A percentile compares a stretch with the other conserved stretches of the same genome.
Conservation (phyloP, 106 monocot genomes). For the Chionographis japonica region DNA sequence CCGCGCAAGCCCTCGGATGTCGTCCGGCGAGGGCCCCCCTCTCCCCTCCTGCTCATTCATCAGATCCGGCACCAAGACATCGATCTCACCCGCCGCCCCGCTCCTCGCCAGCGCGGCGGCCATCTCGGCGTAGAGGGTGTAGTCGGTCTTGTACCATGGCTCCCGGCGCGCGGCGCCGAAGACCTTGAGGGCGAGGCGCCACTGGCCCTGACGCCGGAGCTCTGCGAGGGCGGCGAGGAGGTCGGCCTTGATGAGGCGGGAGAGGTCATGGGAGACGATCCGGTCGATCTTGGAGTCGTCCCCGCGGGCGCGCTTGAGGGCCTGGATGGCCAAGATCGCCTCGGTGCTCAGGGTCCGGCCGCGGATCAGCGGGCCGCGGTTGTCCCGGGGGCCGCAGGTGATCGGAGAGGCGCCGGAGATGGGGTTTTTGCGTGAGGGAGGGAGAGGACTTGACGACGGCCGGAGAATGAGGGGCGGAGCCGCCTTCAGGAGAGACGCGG, state of each 20-base stretch:
- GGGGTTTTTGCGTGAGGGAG: neutral
- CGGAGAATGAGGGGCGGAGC: neutral
- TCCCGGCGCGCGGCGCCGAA: slow-evolving; percentile 36
- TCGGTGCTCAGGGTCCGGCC: slow-evolving; percentile 54
- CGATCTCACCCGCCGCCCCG: slow-evolving; percentile 18
- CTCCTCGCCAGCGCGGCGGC: slow-evolving; percentile 30
- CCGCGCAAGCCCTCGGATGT: slow-evolving; percentile 42
- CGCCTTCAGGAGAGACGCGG: neutral
- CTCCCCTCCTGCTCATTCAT: slow-evolving; percentile 23
- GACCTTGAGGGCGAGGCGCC: slow-evolving; percentile 33
- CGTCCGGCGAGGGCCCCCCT: slow-evolving; percentile 21
- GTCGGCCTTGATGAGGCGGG: slow-evolving; percentile 39
- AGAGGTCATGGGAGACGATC: slow-evolving; percentile 13
- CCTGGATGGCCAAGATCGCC: slow-evolving; percentile 35
- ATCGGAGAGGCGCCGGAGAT: neutral
- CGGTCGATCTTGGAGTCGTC: slow-evolving; percentile 11
- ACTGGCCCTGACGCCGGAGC: slow-evolving; percentile 44
- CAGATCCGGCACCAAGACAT: slow-evolving; percentile 25
- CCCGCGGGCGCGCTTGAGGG: slow-evolving; percentile 23
- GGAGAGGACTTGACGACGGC: neutral
- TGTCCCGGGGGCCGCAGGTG: slow-evolving; percentile 39
- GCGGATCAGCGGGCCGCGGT: slow-evolving; percentile 39
- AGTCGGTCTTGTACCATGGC: slow-evolving; percentile 35
- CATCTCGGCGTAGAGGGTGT: slow-evolving; percentile 41
- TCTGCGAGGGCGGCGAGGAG: slow-evolving; percentile 47